Evolutionary conservation across 2,329 filamentous ascomycete species (phyloP), one percentile per base, ranked within the genome.

Genomic region (Colletotrichum camelliae): DNA sequence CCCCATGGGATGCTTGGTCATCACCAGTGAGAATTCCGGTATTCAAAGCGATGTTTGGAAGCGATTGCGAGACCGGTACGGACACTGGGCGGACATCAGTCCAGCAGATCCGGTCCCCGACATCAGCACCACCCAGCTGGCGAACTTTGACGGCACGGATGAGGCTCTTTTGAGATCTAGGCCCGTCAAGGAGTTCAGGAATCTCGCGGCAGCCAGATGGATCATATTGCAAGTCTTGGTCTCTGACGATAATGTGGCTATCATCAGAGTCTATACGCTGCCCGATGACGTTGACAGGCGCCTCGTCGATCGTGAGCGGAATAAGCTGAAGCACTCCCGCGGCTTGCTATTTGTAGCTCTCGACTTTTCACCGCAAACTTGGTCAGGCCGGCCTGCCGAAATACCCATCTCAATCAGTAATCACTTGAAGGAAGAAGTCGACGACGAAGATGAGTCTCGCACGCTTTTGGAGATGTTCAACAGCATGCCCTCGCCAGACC

Each of bases 401-500:
- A 13, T 0, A 15, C 70, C 35, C 2, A 16, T 48, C 2, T 24
- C 16, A 4, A 29, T 69, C n/a, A 37, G 33, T 37, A 10, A 37
- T 31, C 80, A 80, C n/a, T 70, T 73, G 21, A 77, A 78, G 18
- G 76, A 82, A 7, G 86, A 86, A 80, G 83, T 86, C 9, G 82
- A 81, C 7, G 75, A 79, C 7, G 79, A 80, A 1, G 79, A 80
- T 2, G 85, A 89, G 21, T 82, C 88, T 12, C 81, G 85, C 3
- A 93, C 93, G 0, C 84, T 96, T 1, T 90, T 95, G 64, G 89
- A 93, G 33, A 85, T 95, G 62, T 96, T 96, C 87, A 96, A 96
- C 82, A 91, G 86, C 4, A 88, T 96, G 1, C 91, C 93, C 0
- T 94, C 94, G 0, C 94, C 94, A 1, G 81, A 86, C 4, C 94